These are phyloP conservation scores for Fusarium ambrosium DNA, from an alignment of 2,329 filamentous ascomycete species.

Conservation along the genomic window DNA sequence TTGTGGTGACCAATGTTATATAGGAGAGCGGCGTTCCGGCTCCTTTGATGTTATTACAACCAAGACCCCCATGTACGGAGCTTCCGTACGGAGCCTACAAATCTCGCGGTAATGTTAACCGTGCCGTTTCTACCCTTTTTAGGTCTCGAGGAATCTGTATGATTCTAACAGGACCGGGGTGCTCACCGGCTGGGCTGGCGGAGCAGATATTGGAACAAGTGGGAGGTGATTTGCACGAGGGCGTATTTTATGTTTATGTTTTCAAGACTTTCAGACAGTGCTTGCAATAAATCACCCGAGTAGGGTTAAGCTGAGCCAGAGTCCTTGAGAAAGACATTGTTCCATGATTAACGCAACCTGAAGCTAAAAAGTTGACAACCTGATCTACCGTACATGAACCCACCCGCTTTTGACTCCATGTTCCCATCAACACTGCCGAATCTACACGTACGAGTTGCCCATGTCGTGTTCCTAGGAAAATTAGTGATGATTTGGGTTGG, in stretches of 20 bases:
- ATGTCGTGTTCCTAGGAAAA: conserved; percentile 72
- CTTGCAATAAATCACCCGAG: conserved; percentile 11
- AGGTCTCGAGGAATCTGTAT: background rate
- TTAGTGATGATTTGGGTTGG: conserved; percentile 26
- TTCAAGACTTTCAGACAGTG: background rate
- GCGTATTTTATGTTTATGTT: background rate
- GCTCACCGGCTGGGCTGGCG: conserved; percentile 10
- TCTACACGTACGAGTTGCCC: conserved; percentile 70
- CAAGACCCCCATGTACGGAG: conserved; percentile 14
- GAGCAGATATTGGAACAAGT: conserved; percentile 12
- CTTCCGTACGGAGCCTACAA: background rate
- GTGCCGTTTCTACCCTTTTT: conserved; percentile 15
- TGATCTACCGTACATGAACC: conserved; percentile 40
- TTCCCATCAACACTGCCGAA: conserved; percentile 28
- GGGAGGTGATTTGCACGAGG: background rate
- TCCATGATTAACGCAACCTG: conserved; percentile 32
- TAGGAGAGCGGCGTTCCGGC: conserved; percentile 45
- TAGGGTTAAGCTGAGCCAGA: conserved; percentile 16
- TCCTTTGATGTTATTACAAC: conserved; percentile 16
- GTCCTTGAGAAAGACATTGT: background rate
- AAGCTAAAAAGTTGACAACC: conserved; percentile 20
- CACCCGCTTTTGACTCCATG: conserved; percentile 42
- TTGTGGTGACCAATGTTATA: conserved; percentile 30
- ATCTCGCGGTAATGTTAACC: conserved; percentile 3
- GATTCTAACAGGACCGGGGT: conserved; percentile 9